Conservation (phyloP, 768 basidiomycete species). For the Sporobolomyces roseus region DNA sequence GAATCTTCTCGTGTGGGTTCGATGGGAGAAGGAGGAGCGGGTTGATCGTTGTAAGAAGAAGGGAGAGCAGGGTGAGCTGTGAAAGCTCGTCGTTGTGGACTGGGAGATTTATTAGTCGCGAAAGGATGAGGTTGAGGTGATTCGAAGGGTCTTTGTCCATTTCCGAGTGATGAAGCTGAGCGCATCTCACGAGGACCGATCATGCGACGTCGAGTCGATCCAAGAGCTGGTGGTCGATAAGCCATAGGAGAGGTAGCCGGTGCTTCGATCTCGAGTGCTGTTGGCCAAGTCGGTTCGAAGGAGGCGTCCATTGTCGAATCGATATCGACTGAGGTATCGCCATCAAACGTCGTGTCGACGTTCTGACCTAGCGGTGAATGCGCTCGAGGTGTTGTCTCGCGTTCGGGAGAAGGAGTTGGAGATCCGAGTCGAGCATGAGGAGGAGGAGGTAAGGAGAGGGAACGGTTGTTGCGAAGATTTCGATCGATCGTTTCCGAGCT, state of each 20-base stretch:
- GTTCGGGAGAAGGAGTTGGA: conserved; percentile 5
- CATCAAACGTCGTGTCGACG: not conserved
- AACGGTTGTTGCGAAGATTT: not conserved
- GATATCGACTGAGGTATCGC: conserved; percentile 14
- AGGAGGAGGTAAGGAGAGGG: conserved; percentile 14
- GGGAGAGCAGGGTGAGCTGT: not conserved
- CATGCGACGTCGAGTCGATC: conserved; percentile 27
- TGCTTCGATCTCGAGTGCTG: conserved; percentile 6
- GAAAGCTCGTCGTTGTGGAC: conserved; percentile 13
- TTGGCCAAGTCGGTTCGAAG: conserved; percentile 11
- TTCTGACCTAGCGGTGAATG: not conserved
- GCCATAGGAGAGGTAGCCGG: conserved; percentile 27
- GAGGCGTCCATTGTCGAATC: conserved; percentile 21
- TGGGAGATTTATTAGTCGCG: conserved; percentile 12
- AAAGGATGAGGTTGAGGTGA: conserved; percentile 13
- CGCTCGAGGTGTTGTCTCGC: not conserved
- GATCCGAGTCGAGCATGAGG: conserved; percentile 6
- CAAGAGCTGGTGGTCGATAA: conserved; percentile 6
- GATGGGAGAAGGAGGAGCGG: not conserved
- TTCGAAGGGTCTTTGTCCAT: not conserved
- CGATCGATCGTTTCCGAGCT: conserved; percentile 7
- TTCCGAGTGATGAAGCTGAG: not conserved
- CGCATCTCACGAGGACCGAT: conserved; percentile 38
- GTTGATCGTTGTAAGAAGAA: not conserved
- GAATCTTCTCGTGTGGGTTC: not conserved